Evolutionary conservation across 164 flowering plant species (phyloP), one percentile per base, ranked within the genome.

Genomic region (Echeveria elegans): DNA sequence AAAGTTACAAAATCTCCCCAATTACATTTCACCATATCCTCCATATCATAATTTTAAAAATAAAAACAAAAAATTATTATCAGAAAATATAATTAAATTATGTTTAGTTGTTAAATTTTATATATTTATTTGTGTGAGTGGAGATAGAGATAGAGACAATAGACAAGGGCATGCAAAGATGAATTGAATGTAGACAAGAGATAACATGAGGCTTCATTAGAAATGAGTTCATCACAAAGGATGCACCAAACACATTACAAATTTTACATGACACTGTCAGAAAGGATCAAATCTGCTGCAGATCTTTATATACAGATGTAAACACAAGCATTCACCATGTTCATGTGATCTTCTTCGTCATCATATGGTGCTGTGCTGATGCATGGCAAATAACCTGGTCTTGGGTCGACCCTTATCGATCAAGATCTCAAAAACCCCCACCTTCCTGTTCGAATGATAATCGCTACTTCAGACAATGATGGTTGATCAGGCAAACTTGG

Each of bases 281-380:
- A 31, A 53, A 53, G 60, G 60, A 50, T 50, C 56, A 50, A 50
- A 50, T 50, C 56, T 50, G 52, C 52, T 47, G 52, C n/a, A 47
- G 18, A 47, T 5, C 9, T 47, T 4, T 47, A 2, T 50, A n/a
- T 7, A 50, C 56, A 50, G 56, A n/a, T n/a, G 26, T 50, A 50
- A 50, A 50, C 0, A 40, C 45, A 40, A 7, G 45, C 45, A 40
- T 40, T 40, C 45, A 14, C 45, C 45, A 40, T 11, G 2, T 40
- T 40, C 45, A 40, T n/a, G n/a, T n/a, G n/a, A n/a, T n/a, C n/a
- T n/a, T n/a, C n/a, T n/a, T 36, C 38, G 6, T 40, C 45, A 40
- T 12, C 45, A 40, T 40, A 7, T 40, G 45, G 15, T 40, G 21
- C 53, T 48, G 53, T 40, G 45, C 2, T 40, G 21, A 23, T 48